These are phyloP conservation scores for Apiospora pterosperma DNA, from an alignment of 2,329 filamentous ascomycete genomes.

Conservation along the genomic window DNA sequence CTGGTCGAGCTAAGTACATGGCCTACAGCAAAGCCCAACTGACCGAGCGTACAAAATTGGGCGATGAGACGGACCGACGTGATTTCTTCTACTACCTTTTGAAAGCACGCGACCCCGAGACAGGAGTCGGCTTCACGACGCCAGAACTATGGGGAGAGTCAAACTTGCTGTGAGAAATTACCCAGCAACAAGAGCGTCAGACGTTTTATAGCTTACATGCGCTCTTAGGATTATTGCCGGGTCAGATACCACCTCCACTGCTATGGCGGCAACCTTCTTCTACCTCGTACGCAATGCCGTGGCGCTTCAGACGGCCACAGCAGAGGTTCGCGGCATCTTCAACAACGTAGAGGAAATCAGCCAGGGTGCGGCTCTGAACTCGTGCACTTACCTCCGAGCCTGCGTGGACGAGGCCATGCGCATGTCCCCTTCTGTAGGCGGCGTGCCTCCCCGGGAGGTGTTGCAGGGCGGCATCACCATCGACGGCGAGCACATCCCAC, in stretches of 20 bases:
- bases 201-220: neutral
- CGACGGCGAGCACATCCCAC: slow-evolving; percentile 51
- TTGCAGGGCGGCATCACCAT: slow-evolving; percentile 51
- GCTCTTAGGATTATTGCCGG: slow-evolving; percentile 59
- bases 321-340: slow-evolving; percentile 53
- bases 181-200: neutral
- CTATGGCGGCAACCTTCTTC: slow-evolving; percentile 60
- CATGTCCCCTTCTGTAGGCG: slow-evolving; percentile 57
- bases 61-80: slow-evolving; percentile 62
- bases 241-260: slow-evolving; percentile 69
- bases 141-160: slow-evolving; percentile 69
- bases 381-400: slow-evolving; percentile 57
- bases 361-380: slow-evolving; percentile 45
- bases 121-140: slow-evolving; percentile 61
- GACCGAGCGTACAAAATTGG: slow-evolving; percentile 62
- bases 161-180: slow-evolving; percentile 53
- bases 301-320: slow-evolving; percentile 42
- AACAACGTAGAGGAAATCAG: slow-evolving; percentile 50
- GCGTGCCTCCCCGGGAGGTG: slow-evolving; percentile 58
- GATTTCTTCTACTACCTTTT: slow-evolving; percentile 77
- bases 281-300: slow-evolving; percentile 54
- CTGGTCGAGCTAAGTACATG: slow-evolving; percentile 67
- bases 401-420: slow-evolving; percentile 66
- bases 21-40: slow-evolving; percentile 66
- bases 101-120: slow-evolving; percentile 68